Conservation (phyloP, 108 stramenopile species). For the Cyclotella choctawhatcheeana region DNA sequence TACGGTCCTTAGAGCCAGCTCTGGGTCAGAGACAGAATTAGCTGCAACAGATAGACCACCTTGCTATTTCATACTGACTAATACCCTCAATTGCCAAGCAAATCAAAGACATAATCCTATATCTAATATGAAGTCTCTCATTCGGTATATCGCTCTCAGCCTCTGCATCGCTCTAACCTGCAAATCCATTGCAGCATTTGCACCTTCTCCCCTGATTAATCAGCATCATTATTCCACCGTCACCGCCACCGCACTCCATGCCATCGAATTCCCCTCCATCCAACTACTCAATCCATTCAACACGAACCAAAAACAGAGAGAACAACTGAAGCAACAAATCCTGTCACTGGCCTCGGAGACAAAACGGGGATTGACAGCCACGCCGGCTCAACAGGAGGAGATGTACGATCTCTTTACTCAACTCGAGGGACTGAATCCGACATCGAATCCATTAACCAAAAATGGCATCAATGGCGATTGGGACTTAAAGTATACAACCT, state of each 20-base stretch:
- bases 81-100: no score
- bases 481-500: conserved; percentile 62
- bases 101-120: no score
- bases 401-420: conserved; percentile 47
- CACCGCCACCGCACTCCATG: not conserved
- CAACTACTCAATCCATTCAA: conserved; percentile 16
- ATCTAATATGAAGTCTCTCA: no score
- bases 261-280: conserved; percentile 9
- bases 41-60: no score
- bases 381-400: conserved; percentile 47
- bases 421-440: conserved; percentile 57
- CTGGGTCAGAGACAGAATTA: no score
- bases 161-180: no score
- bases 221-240: not conserved
- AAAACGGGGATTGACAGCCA: conserved; percentile 52
- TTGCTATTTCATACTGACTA: no score
- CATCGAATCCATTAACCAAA: conserved; percentile 34
- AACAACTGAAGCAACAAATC: conserved; percentile 46
- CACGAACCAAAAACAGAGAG: conserved; percentile 12
- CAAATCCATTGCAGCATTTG: not conserved
- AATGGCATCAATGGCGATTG: conserved; percentile 55
- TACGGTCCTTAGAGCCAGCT: no score
- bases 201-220: not conserved
- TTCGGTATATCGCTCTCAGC: no score
- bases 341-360: conserved; percentile 45